phyloP scores from a whole-genome alignment of 208 protist species.

The Borovskyia barvae region DNA sequence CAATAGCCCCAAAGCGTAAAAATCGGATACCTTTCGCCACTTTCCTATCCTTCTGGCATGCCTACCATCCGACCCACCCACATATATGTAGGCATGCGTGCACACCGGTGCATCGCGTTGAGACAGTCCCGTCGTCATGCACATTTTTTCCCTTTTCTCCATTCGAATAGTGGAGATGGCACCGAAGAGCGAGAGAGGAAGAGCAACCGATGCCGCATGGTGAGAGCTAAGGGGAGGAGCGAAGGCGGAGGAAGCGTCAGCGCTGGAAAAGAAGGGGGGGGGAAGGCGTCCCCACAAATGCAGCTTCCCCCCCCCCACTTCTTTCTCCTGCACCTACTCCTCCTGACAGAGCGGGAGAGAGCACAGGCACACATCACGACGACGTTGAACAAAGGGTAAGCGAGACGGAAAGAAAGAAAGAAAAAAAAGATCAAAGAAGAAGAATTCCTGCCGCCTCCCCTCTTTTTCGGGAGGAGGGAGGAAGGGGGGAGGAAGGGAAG shows the following conservation, averaged over 20 bases:
- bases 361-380: neutral
- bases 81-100: neutral
- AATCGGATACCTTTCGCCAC: neutral
- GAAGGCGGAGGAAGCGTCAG: too few species aligned
- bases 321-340: neutral
- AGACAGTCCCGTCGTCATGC: neutral
- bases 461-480: neutral
- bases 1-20: neutral
- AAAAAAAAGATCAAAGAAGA: constrained; percentile 5
- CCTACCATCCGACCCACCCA: too few species aligned
- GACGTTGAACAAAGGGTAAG: neutral
- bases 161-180: neutral
- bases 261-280: too few species aligned
- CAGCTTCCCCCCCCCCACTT: neutral
- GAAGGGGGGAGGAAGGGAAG: constrained; percentile 3
- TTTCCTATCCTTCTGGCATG: too few species aligned
- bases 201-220: constrained; percentile 6
- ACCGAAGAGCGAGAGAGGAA: neutral
- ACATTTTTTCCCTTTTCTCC: neutral
- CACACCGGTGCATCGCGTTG: neutral
- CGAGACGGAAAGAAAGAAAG: neutral
- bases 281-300: too few species aligned
- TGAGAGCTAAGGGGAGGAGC: too few species aligned
- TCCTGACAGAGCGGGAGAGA: neutral
- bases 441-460: neutral